phyloP scores from a whole-genome alignment of 371 early-diverging fungal genomes.

The Apophysomyces variabilis region DNA sequence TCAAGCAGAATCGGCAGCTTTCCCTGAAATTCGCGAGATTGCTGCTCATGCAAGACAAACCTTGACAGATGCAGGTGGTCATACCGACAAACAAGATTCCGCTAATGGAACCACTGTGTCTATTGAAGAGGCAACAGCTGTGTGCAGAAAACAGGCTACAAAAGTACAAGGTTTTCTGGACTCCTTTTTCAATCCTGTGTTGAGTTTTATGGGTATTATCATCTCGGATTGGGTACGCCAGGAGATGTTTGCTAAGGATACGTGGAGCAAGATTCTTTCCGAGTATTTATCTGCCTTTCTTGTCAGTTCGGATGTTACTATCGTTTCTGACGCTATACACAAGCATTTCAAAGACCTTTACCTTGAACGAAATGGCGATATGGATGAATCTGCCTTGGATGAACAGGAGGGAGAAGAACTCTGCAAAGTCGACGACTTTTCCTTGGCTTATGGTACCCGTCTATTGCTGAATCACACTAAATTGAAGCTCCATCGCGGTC shows the following conservation, averaged over 20 bases:
- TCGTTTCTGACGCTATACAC: constrained; percentile 35
- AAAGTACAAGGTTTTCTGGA: constrained; percentile 61
- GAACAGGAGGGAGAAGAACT: constrained; percentile 71
- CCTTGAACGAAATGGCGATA: constrained; percentile 49
- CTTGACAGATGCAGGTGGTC: constrained; percentile 63
- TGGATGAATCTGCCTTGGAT: constrained; percentile 50
- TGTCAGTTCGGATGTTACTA: constrained; percentile 43
- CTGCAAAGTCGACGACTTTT: constrained; percentile 77
- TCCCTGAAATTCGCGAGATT: constrained; percentile 66
- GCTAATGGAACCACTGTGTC: constrained; percentile 37
- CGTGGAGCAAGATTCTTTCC: constrained; percentile 48
- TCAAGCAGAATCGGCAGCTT: constrained; percentile 62
- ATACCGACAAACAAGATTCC: constrained; percentile 29
- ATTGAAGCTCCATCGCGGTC: constrained; percentile 78
- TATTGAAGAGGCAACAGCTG: constrained; percentile 43
- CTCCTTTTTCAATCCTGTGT: constrained; percentile 52
- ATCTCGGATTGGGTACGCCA: constrained; percentile 58
- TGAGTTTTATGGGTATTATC: constrained; percentile 52
- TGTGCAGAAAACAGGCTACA: constrained; percentile 48
- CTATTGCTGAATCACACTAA: constrained; percentile 79
- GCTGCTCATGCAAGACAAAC: constrained; percentile 63
- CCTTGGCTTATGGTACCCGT: constrained; percentile 84
- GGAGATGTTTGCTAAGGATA: constrained; percentile 54
- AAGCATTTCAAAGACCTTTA: constrained; percentile 49
- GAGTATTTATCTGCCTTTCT: constrained; percentile 52